Evolutionary conservation across 371 early-diverging fungal species (phyloP).

Genomic region (Batrachochytrium dendrobatidis): DNA sequence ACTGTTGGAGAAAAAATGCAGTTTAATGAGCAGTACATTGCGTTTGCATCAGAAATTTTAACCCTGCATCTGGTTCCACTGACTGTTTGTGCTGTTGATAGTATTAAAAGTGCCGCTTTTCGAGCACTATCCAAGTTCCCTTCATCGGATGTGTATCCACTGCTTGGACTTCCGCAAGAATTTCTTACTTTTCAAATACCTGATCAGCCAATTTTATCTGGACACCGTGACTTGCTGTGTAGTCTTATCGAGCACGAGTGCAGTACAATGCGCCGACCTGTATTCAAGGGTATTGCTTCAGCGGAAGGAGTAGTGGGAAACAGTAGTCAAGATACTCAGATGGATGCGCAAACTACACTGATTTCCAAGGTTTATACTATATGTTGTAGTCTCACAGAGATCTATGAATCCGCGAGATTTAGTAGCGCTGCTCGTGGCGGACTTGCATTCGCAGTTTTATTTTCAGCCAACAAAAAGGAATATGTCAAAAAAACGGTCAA

Average conservation of each 20-base stretch:
- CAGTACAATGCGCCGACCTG: conserved; percentile 23
- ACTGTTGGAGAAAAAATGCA: conserved; percentile 15
- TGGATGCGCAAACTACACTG: neutral
- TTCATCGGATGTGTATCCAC: conserved; percentile 20
- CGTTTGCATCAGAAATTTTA: conserved; percentile 18
- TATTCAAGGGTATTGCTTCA: conserved; percentile 26
- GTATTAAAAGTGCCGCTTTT: conserved; percentile 13
- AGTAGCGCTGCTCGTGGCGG: neutral
- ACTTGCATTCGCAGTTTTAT: neutral
- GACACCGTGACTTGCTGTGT: neutral
- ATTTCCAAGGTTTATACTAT: neutral
- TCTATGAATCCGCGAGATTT: neutral
- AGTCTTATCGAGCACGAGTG: conserved; percentile 18
- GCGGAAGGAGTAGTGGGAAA: conserved; percentile 10
- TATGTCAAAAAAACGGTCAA: neutral
- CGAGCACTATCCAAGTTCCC: conserved; percentile 12
- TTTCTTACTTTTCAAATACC: conserved; percentile 5
- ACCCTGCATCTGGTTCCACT: conserved; percentile 11
- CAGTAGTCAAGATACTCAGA: too few species aligned
- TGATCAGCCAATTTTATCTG: neutral
- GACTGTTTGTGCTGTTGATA: neutral
- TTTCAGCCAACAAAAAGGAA: neutral
- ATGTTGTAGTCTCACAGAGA: neutral
- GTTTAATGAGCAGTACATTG: conserved; percentile 16
- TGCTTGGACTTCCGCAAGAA: conserved; percentile 9